Evolutionary conservation across 2,329 filamentous ascomycete species (phyloP), one percentile per base, ranked within the genome.

Genomic region (Teratosphaeria epicoccoides): DNA sequence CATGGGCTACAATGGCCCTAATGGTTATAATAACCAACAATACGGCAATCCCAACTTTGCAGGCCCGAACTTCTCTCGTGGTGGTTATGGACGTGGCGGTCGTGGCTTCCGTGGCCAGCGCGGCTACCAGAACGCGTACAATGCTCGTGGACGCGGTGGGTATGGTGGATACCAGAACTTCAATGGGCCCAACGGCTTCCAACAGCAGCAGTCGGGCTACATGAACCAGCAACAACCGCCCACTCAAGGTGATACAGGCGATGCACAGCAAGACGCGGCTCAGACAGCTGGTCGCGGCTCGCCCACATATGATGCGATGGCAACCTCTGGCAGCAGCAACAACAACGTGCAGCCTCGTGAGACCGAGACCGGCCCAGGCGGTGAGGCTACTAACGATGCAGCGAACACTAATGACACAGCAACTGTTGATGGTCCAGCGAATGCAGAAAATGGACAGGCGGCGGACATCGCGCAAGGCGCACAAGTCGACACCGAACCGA

Each of bases 71-170:
- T 80, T 75, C 69, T 73, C 73, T 71, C 79, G 76, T 75, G 77
- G 80, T 61, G 64, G 88, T 75, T 88, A 85, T 75, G 82, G 81
- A 71, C 84, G 68, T 62, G 66, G 63, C 52, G 63, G 63, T 43
- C 53, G 55, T 43, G 56, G 55, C 29, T 56, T 44, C 47, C 46
- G 46, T 28, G 46, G 46, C 46, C 14, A 24, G 20, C 46, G 46
- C 24, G 46, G 46, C 28, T 40, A 17, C 10, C 33, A 40, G 14
- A 40, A 40, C 33, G 45, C 49, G 33, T 24, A 45, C 54, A 51
- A 51, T 49, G 57, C 51, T 56, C 59, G 61, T 52, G 60, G 60
- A 45, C 55, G 58, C 59, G 63, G 62, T 49, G 65, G 61, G 49
- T 59, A 57, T 59, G 58, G 57, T 26, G 57, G 55, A 55, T 55